Evolutionary conservation across 768 basidiomycete genomes (phyloP).

Genomic region (Termitomyces titanicus): DNA sequence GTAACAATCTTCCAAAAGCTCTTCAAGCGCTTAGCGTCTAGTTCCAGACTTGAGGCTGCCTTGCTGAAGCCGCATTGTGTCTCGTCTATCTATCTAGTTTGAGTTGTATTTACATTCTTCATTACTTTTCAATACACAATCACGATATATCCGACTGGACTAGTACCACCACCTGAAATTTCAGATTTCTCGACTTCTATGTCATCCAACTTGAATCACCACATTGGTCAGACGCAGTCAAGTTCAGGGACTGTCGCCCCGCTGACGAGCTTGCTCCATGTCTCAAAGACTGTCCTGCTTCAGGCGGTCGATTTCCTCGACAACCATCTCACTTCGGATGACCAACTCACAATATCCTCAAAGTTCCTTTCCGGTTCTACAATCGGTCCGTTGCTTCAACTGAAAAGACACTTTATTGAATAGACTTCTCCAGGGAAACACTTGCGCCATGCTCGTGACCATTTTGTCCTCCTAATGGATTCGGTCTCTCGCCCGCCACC

Average conservation of each 20-base stretch:
- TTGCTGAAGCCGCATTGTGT: no score
- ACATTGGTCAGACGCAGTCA: slow-evolving; percentile 14
- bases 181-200: slow-evolving; percentile 17
- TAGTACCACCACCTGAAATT: slow-evolving; percentile 91
- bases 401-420: neutral
- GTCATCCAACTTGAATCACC: slow-evolving; percentile 21
- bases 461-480: slow-evolving; percentile 67
- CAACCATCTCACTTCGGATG: slow-evolving; percentile 59
- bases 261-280: slow-evolving; percentile 58
- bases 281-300: slow-evolving; percentile 61
- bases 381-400: slow-evolving; percentile 51
- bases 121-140: slow-evolving; percentile 24
- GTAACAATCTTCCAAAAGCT: no score
- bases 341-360: slow-evolving; percentile 67
- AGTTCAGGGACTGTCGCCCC: slow-evolving; percentile 15
- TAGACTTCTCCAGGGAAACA: slow-evolving; percentile 62
- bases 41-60: no score
- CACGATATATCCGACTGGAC: slow-evolving; percentile 36
- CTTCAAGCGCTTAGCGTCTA: no score
- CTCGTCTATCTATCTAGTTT: no score
- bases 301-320: slow-evolving; percentile 76
- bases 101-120: neutral
- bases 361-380: slow-evolving; percentile 82
- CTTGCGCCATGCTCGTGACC: slow-evolving; percentile 80
- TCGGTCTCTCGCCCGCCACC: slow-evolving; percentile 43